Evolutionary conservation across 345 rosid genomes (phyloP).

Genomic region (Citrus reticulata): DNA sequence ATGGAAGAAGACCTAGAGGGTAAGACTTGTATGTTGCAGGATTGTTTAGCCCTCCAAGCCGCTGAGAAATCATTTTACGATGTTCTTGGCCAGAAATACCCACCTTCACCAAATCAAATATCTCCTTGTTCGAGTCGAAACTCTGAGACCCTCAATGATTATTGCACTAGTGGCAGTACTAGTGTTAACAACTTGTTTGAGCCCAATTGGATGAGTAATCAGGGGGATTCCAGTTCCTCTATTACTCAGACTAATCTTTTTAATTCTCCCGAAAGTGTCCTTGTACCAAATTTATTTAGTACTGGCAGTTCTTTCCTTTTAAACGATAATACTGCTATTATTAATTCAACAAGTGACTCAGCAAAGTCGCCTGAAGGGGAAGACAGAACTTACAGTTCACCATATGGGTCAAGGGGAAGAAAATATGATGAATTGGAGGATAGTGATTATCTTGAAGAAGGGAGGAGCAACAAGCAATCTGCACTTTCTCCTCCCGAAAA

Average conservation of each 20-base stretch:
- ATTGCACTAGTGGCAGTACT: not conserved
- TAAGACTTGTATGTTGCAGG: constrained; percentile 54
- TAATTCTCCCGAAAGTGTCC: constrained; percentile 17
- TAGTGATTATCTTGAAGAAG: constrained; percentile 32
- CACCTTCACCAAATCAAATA: constrained; percentile 17
- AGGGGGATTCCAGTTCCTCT: not conserved
- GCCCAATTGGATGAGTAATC: constrained; percentile 1
- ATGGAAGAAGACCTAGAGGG: constrained; percentile 63
- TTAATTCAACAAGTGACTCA: not conserved
- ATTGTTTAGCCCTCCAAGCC: constrained; percentile 54
- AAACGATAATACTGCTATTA: not conserved
- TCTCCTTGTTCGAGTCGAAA: constrained; percentile 1
- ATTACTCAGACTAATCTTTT: not conserved
- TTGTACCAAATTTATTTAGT: constrained; percentile 14
- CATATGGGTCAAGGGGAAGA: constrained; percentile 26
- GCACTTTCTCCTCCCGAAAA: constrained; percentile 41
- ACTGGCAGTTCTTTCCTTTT: not conserved
- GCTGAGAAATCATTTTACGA: constrained; percentile 53
- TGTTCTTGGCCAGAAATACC: constrained; percentile 40
- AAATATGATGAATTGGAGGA: constrained; percentile 36
- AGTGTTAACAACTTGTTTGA: constrained; percentile 8
- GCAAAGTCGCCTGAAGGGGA: not conserved
- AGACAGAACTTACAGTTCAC: constrained; percentile 10
- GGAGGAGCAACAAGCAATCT: constrained; percentile 50
- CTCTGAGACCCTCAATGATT: constrained; percentile 5